Evolutionary conservation across 2,329 filamentous ascomycete species (phyloP), one percentile per base, ranked within the genome.

Genomic region (Leptosphaerulina australis): DNA sequence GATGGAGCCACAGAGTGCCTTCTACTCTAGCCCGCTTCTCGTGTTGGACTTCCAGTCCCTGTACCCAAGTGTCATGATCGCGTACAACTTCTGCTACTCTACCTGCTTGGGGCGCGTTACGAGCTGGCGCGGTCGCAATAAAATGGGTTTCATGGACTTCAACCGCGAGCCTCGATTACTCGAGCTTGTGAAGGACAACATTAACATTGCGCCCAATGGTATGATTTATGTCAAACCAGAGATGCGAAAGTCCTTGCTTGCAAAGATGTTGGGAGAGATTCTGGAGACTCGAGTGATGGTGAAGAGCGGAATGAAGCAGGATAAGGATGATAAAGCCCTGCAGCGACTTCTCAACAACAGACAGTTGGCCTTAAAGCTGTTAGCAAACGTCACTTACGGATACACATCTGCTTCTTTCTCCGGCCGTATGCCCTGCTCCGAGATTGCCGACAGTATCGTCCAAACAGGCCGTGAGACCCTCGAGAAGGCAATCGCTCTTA

Each of bases 21-120:
- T 99, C 68, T 99, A 99, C 73, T 91, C 80, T 48, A 94, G 90
- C 55, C 94, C 94, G 0, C 71, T 99, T 0, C 70, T 99, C 3
- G 94, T 99, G 0, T 79, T 99, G 5, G 94, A 99, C 73, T 99
- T 99, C 57, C 93, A 97, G 67, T 96, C 91, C 52, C 76, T 99
- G 37, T 99, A 99, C 60, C 94, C 94, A 0, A 97, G 92, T 72
- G 87, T 97, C 53, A 97, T 99, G 91, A 97, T 99, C 67, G 94
- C 94, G 0, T 97, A 99, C 77, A 99, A 99, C 66, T 94, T 97
- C 69, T 99, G 94, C 76, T 99, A 99, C 69, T 97, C 94, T 0
- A 99, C 94, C 0, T 99, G 92, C 62, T 80, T 97, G 0, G 94
- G 94, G 0, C 85, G 94, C 22, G 86, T 96, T 29, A 83, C 86